Conservation (phyloP, 495 filamentous ascomycete species). For the Aspergillus diversus region DNA sequence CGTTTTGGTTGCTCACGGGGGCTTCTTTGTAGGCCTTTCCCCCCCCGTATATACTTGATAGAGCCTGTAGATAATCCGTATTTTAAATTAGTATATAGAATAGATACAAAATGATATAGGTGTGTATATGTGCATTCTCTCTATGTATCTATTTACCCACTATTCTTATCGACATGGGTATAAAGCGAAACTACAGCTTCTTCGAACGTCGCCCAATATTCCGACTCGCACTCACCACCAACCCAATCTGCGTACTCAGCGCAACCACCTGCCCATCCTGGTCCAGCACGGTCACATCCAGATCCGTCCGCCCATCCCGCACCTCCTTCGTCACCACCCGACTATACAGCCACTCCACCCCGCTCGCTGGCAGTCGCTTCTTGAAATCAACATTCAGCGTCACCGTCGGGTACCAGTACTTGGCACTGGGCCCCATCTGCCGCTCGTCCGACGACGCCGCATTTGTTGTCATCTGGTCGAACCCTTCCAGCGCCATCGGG, state of each 20-base stretch:
- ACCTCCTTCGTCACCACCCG: constrained; percentile 61
- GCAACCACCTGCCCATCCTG: constrained; percentile 61
- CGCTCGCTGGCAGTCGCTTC: constrained; percentile 58
- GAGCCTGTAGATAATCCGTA: background rate
- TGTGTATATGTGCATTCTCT: background rate
- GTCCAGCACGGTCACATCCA: constrained; percentile 66
- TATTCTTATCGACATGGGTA: constrained; percentile 17
- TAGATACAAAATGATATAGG: background rate
- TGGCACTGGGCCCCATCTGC: constrained; percentile 24
- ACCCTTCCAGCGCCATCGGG: constrained; percentile 57
- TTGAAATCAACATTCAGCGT: constrained; percentile 71
- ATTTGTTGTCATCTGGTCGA: constrained; percentile 37
- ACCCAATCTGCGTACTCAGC: constrained; percentile 62
- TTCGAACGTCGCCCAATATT: constrained; percentile 48
- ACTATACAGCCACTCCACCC: constrained; percentile 68
- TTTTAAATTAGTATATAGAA: constrained; percentile 8
- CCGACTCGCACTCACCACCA: constrained; percentile 59
- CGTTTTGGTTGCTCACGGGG: constrained; percentile 43
- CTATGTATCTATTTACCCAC: constrained; percentile 13
- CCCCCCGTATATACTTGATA: background rate
- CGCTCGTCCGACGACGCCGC: constrained; percentile 21
- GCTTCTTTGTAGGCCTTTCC: background rate
- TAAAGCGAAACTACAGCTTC: constrained; percentile 33
- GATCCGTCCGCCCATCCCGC: constrained; percentile 64
- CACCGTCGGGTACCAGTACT: constrained; percentile 80